Percentiles rank a stretch among this genome's conserved stretches.
These are phyloP conservation scores for Aspergillus egyptiacus DNA, from an alignment of 495 filamentous ascomycete species.

Conservation along the genomic window DNA sequence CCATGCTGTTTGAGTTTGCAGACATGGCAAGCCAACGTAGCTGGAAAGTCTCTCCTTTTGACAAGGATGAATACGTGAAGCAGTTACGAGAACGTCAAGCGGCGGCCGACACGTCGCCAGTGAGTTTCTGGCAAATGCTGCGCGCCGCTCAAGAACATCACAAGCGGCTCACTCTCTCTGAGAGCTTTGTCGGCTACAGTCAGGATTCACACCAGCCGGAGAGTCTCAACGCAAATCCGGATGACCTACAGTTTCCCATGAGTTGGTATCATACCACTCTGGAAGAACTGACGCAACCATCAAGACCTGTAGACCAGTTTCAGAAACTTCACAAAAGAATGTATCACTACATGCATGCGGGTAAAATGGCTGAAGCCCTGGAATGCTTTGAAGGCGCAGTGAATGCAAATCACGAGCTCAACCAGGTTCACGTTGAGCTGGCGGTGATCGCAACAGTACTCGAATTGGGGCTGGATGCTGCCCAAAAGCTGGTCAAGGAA, in stretches of 20 bases:
- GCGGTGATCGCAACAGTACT: constrained; percentile 35
- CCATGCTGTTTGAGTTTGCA: constrained; percentile 25
- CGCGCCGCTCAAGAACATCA: constrained; percentile 34
- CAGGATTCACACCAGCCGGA: constrained; percentile 23
- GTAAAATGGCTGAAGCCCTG: constrained; percentile 28
- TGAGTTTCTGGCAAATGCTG: constrained; percentile 42
- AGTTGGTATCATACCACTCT: constrained; percentile 28
- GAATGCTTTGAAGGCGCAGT: constrained; percentile 25
- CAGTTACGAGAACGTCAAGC: constrained; percentile 27
- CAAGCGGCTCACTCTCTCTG: constrained; percentile 28
- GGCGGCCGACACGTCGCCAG: constrained; percentile 30
- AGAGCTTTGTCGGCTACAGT: constrained; percentile 34
- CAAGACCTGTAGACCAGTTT: constrained; percentile 27
- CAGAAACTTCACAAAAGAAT: constrained; percentile 34
- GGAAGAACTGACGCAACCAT: constrained; percentile 19
- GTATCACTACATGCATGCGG: constrained; percentile 34
- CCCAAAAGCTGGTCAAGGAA: constrained; percentile 27
- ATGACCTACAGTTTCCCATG: constrained; percentile 8
- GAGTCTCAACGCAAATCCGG: constrained; percentile 20
- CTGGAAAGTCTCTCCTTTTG: constrained; percentile 32
- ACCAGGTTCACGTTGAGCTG: constrained; percentile 32
- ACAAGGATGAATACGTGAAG: constrained; percentile 24
- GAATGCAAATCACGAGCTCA: constrained; percentile 23
- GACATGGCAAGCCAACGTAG: constrained; percentile 24
- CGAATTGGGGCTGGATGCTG: constrained; percentile 26